Percentiles rank a stretch among this genome's conserved stretches.
phyloP scores from a whole-genome alignment of 352 stramenopile species.

The Blastocystis sp. region DNA sequence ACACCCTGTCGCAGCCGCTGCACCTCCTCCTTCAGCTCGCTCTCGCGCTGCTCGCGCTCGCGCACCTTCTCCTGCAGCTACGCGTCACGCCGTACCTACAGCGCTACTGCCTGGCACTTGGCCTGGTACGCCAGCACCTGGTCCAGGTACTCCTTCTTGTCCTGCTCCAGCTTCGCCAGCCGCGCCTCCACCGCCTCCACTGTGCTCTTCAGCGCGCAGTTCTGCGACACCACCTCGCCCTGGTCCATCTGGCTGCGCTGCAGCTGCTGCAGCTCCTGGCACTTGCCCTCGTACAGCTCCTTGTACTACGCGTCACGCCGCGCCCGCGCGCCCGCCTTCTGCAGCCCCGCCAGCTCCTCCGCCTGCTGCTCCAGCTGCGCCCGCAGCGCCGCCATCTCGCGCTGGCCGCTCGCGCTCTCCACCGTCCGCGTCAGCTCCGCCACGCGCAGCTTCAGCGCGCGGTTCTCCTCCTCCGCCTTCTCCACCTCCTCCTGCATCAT shows the following conservation, averaged over 20 bases:
- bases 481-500: constrained; percentile 28
- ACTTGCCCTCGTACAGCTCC: neutral
- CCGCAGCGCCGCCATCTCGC: neutral
- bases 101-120: neutral
- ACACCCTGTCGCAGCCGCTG: neutral
- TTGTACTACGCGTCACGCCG: neutral
- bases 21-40: constrained; percentile 19
- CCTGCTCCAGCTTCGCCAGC: neutral
- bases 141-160: constrained; percentile 6
- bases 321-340: neutral
- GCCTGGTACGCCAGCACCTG: constrained; percentile 34
- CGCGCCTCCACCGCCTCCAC: neutral
- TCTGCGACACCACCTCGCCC: neutral
- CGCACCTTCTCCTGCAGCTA: neutral
- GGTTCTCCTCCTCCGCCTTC: constrained; percentile 28
- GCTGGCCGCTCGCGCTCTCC: neutral
- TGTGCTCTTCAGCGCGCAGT: neutral
- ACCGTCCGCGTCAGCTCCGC: constrained; percentile 3
- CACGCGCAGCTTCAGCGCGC: neutral
- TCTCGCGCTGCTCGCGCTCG: neutral
- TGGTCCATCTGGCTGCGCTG: neutral
- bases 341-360: constrained; percentile 18
- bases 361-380: constrained; percentile 10
- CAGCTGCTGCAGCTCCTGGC: constrained; percentile 40
- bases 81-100: neutral